Evolutionary conservation across 2,329 filamentous ascomycete species (phyloP).

Genomic region (Dothistroma septosporum): DNA sequence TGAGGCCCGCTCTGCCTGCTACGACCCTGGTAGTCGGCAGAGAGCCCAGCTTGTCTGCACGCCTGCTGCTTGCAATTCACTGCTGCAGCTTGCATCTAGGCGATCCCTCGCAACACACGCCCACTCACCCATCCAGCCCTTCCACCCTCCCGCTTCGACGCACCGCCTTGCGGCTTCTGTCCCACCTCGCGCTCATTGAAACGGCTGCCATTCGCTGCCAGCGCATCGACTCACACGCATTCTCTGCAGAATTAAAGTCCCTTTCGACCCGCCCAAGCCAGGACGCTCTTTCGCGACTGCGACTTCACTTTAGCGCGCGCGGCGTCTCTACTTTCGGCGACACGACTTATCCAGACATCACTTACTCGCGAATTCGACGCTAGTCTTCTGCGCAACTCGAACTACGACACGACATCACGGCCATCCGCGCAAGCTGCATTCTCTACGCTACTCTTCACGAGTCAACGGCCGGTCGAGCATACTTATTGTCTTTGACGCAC

Average conservation of each 20-base stretch:
- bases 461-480: constrained; percentile 33
- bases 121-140: constrained; percentile 7
- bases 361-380: not conserved
- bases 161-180: constrained; percentile 7
- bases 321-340: constrained; percentile 15
- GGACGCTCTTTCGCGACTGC: constrained; percentile 17
- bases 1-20: constrained; percentile 1
- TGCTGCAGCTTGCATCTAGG: constrained; percentile 4
- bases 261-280: constrained; percentile 12
- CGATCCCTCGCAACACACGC: not conserved
- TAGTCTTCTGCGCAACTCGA: not conserved
- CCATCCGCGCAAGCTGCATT: constrained; percentile 23
- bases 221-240: constrained; percentile 18
- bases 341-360: constrained; percentile 11
- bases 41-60: constrained; percentile 1
- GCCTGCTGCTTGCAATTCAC: not conserved
- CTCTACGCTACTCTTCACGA: constrained; percentile 20
- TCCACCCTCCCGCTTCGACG: constrained; percentile 15
- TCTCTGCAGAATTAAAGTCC: constrained; percentile 22
- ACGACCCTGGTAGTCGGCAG: constrained; percentile 6
- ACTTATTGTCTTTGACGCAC: constrained; percentile 27
- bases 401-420: constrained; percentile 11
- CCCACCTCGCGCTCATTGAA: constrained; percentile 13
- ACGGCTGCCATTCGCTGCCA: constrained; percentile 11
- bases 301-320: constrained; percentile 11